Percentiles rank a stretch among this genome's conserved stretches.
phyloP scores from a whole-genome alignment of 768 basidiomycete species.

The Flagelloscypha sp. region DNA sequence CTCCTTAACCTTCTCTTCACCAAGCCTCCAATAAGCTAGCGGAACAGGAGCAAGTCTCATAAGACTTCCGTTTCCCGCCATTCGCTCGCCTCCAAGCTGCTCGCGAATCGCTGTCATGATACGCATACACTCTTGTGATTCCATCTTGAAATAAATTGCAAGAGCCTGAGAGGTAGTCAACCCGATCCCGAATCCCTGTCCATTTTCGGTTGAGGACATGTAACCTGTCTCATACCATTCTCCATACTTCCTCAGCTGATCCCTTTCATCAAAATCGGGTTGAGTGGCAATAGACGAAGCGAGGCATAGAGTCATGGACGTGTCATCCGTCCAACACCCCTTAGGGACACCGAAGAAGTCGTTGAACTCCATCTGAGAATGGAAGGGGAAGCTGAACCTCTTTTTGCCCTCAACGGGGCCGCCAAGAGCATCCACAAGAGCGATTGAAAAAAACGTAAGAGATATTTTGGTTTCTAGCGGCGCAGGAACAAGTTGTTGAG shows the following conservation, averaged over 20 bases:
- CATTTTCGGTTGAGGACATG: slow-evolving; percentile 25
- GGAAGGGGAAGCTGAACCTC: slow-evolving; percentile 29
- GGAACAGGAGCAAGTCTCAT: slow-evolving; percentile 39
- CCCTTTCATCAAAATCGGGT: slow-evolving; percentile 24
- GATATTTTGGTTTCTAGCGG: slow-evolving; percentile 29
- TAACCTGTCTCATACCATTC: slow-evolving; percentile 25
- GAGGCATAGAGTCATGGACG: slow-evolving; percentile 38
- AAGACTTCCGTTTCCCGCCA: slow-evolving; percentile 34
- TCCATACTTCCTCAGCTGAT: slow-evolving; percentile 27
- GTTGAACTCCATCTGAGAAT: slow-evolving; percentile 28
- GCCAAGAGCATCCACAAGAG: slow-evolving; percentile 38
- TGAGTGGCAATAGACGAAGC: slow-evolving; percentile 26
- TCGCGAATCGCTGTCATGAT: slow-evolving; percentile 21
- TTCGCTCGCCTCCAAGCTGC: slow-evolving; percentile 18
- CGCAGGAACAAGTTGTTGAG: slow-evolving; percentile 21
- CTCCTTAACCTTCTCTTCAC: slow-evolving; percentile 16
- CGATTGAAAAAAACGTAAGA: slow-evolving; percentile 28
- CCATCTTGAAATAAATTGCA: slow-evolving; percentile 17
- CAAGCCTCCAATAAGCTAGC: slow-evolving; percentile 33
- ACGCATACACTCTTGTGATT: background rate
- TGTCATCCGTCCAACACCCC: slow-evolving; percentile 43
- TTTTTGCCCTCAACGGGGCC: slow-evolving; percentile 33
- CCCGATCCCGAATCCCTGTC: slow-evolving; percentile 35
- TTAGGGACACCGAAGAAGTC: slow-evolving; percentile 21
- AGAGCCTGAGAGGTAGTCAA: slow-evolving; percentile 27